Conservation (phyloP, 106 monocot genomes). For the Allium sativum region DNA sequence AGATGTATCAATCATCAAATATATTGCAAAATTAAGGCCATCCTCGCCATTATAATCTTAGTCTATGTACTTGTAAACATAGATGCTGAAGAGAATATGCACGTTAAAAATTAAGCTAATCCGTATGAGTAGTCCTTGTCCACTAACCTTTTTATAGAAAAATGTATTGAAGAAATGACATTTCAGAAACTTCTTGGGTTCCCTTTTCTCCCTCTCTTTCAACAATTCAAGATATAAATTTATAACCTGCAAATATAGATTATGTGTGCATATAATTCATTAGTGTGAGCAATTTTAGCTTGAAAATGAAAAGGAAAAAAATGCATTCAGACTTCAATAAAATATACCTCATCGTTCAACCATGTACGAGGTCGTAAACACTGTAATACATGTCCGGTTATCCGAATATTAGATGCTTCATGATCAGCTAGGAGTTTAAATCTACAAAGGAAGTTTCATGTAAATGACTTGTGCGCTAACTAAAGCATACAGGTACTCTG, state of each 20-base stretch:
- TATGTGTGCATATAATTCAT: neutral
- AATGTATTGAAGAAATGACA: constrained; percentile 98
- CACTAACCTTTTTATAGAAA: constrained; percentile 84
- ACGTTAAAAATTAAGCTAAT: too few relatives aligned
- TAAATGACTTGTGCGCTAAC: too few relatives aligned
- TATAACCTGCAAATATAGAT: constrained; percentile 56
- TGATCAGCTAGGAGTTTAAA: constrained; percentile 36
- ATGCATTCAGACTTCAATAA: neutral
- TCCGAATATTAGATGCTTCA: constrained; percentile 69
- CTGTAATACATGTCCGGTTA: constrained; percentile 72
- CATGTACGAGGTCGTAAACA: constrained; percentile 66
- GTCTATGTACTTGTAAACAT: too few relatives aligned
- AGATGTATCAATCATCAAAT: neutral
- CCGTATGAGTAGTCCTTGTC: too few relatives aligned
- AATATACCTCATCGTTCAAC: constrained; percentile 92
- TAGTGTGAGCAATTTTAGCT: neutral
- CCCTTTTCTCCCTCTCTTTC: constrained; percentile 91
- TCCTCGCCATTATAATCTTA: too few relatives aligned
- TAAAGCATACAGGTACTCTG: too few relatives aligned
- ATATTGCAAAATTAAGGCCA: too few relatives aligned
- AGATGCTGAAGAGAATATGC: too few relatives aligned
- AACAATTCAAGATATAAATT: constrained; percentile 84
- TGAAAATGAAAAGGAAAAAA: neutral
- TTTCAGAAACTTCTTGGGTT: constrained; percentile 56
- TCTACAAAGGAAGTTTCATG: constrained; percentile 13